These are phyloP conservation scores for Urtica urens DNA, from an alignment of 306 rosid species.

Conservation along the genomic window DNA sequence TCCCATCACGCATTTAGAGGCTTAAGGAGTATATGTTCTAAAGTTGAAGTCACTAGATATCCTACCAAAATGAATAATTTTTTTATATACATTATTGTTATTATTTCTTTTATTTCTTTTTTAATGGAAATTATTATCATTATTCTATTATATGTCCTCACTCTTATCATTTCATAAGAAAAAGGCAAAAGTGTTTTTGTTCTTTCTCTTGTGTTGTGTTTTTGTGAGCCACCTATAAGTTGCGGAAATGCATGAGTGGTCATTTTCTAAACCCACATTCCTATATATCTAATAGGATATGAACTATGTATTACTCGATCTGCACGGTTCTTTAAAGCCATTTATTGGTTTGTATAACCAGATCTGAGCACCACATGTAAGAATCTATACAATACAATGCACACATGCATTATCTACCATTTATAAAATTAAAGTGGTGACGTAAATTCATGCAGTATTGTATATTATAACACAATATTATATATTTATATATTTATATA, in stretches of 20 bases:
- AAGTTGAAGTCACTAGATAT: too few relatives aligned
- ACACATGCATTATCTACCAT: too few relatives aligned
- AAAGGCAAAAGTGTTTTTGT: slow-evolving; percentile 13
- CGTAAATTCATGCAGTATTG: too few relatives aligned
- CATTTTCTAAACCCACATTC: background rate
- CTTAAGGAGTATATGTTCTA: too few relatives aligned
- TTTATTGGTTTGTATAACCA: background rate
- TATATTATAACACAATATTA: too few relatives aligned
- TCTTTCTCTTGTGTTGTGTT: background rate
- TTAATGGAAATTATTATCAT: too few relatives aligned
- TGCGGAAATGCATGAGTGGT: slow-evolving; percentile 13
- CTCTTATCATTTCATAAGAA: slow-evolving; percentile 13
- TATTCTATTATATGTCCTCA: background rate
- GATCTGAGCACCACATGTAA: background rate
- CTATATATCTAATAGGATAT: too few relatives aligned
- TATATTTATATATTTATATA: too few relatives aligned
- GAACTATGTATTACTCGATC: background rate
- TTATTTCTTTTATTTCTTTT: background rate
- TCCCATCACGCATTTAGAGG: too few relatives aligned
- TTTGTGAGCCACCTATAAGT: background rate
- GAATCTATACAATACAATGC: too few relatives aligned
- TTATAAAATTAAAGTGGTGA: too few relatives aligned
- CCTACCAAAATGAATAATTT: too few relatives aligned
- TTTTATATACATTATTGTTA: background rate
- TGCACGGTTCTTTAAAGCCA: background rate